Percentiles rank a stretch among this genome's conserved stretches.
Evolutionary conservation across 495 filamentous ascomycete species (phyloP).

Genomic region (Penicillium waksmanii): DNA sequence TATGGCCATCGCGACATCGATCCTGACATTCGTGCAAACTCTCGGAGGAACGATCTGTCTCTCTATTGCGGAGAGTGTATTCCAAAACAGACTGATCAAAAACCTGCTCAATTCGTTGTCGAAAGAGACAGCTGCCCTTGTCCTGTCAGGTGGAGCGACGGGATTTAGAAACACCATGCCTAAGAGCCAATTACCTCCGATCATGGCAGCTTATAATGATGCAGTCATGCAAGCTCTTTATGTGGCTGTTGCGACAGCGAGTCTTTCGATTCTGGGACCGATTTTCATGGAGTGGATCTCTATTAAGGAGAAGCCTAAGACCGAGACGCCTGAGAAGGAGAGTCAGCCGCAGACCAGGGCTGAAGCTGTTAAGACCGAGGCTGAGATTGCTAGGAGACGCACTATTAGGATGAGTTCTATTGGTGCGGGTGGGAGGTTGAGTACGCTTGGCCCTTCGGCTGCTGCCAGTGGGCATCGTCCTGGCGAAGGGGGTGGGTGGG

Average conservation of each 20-base stretch:
- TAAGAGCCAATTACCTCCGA: conserved; percentile 44
- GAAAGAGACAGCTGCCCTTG: conserved; percentile 43
- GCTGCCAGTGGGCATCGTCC: not conserved
- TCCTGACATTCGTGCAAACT: conserved; percentile 67
- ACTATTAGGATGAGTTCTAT: conserved; percentile 4
- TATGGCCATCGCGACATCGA: conserved; percentile 62
- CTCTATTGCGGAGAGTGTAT: conserved; percentile 71
- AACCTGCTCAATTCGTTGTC: conserved; percentile 54
- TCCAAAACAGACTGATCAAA: conserved; percentile 64
- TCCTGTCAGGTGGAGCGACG: conserved; percentile 66
- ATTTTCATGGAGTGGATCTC: conserved; percentile 21
- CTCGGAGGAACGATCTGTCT: conserved; percentile 72
- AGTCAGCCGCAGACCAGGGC: not conserved
- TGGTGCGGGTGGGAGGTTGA: not conserved
- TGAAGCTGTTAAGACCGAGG: not conserved
- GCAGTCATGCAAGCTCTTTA: conserved; percentile 66
- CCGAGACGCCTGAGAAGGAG: not conserved
- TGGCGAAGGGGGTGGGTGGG: not conserved
- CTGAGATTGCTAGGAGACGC: not conserved
- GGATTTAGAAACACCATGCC: conserved; percentile 51
- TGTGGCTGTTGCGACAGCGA: conserved; percentile 62
- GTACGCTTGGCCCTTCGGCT: not conserved
- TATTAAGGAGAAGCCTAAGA: conserved; percentile 6
- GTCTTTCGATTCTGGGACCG: conserved; percentile 20
- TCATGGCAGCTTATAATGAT: conserved; percentile 69